Evolutionary conservation across 2,329 filamentous ascomycete species (phyloP), one percentile per base, ranked within the genome.

Genomic region (Pseudogymnoascus verrucosus): DNA sequence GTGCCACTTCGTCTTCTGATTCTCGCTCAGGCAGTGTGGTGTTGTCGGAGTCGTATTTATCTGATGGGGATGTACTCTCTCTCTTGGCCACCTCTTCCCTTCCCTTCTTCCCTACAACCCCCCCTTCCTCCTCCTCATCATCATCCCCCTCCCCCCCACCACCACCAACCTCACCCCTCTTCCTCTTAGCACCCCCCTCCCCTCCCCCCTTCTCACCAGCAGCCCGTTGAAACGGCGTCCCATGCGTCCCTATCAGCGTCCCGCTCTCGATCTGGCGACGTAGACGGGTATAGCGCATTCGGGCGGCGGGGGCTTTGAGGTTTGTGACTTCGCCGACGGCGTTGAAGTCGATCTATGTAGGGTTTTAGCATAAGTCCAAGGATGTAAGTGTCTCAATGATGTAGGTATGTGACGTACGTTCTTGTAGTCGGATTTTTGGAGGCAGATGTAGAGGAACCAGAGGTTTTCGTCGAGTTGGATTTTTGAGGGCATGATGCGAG

Each of bases 271-370:
- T 74, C 60, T 72, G 70, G 5, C 69, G 63, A 8, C 67, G 65
- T 0, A 78, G 71, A 61, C 76, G 74, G 0, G 70, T 72, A 62
- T 73, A 77, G n/a, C 76, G 71, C 74, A 75, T 77, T 10, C 74
- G 70, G 64, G 75, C 75, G 28, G 76, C 76, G 2, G 71, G 72
- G 1, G 73, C 63, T n/a, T 74, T 77, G 65, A 77, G 69, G 37
- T 71, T 71, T 2, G 70, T 71, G 2, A 67, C 69, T 6, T 66
- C 64, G 39, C 73, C 75, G 3, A 78, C 74, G 12, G 71, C 72
- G 26, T 69, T 66, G 69, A 74, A 79, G 64, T 79, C 72, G 57
- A 80, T 75, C 78, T 75, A 80, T 75, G 78, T 75, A 61, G 28
- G 4, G 3, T 21, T 21, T 21, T 21, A 21, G 21, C 21, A 21